Base-by-base conservation (phyloP, 768 basidiomycete genomes). In the Lactarius evosmus region DNA sequence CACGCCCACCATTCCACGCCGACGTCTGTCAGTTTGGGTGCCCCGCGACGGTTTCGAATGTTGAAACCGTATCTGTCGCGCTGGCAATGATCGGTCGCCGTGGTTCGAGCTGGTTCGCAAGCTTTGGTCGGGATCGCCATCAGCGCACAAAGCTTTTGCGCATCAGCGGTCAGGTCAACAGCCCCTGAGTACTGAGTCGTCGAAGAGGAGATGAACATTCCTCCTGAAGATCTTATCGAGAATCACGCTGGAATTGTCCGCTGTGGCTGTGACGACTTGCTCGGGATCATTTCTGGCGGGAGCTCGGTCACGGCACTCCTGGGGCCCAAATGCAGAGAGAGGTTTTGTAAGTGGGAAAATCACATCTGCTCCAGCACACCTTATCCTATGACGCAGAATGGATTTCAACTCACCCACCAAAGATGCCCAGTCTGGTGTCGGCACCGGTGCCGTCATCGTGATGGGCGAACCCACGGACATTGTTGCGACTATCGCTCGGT, bases 191-290 rank as follows among this genome's bases (percentile, higher is more conserved):
- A 96, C 1, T 96, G 91, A 73, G 94, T 97, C 22, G 84, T 98
- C 30, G 96, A 98, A 78, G 96, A 98, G 76, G 96, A 98, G 80
- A 98, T 97, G 96, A 91, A 90, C 67, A 98, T 98, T 56, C 93
- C 95, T 11, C 75, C 98, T 67, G 88, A 88, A 75, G 95, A 98
- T 56, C 80, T 98, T 60, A 76, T 99, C 58, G 96, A 98, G 76
- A 96, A 94, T 78, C 95, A 99, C 75, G 96, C 93, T 72, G 96
- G 96, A 25, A 95, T 95, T 71, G 86, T 99, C 46, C 78, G 80
- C 41, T 96, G 95, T 61, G 95, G 96, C 8, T 98, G 96, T 96
- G 87, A 95, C 71, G 98, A 98, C 77, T 74, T 98, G 25, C 84
- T 96, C 34, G 96, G 96, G n/a, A 95, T 97, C 70, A 85, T 98